A percentile compares a stretch with the other conserved stretches of the same genome.
Evolutionary conservation across 345 rosid genomes (phyloP).

Genomic region (Populus tremula): DNA sequence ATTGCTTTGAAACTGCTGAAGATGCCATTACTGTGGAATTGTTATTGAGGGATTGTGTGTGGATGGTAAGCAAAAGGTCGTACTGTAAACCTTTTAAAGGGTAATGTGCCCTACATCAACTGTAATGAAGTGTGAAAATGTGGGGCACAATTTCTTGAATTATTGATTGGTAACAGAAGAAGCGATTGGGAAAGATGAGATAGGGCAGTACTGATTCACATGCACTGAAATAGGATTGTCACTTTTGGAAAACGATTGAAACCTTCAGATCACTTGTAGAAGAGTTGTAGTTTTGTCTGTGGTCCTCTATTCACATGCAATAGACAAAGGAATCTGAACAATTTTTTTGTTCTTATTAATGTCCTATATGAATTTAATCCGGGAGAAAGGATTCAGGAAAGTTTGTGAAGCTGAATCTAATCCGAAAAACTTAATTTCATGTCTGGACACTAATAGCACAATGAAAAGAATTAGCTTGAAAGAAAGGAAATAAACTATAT

Average conservation of each 20-base stretch:
- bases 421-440: too few species aligned
- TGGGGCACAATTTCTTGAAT: neutral
- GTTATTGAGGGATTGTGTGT: neutral
- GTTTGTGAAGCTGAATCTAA: too few species aligned
- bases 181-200: neutral
- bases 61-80: neutral
- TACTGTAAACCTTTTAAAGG: neutral
- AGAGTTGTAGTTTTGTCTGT: neutral
- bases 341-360: neutral
- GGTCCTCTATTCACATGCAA: neutral
- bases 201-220: conserved; percentile 1
- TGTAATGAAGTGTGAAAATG: neutral
- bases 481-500: too few species aligned
- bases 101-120: neutral
- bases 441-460: too few species aligned
- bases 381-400: neutral
- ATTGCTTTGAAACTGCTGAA: neutral
- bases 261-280: neutral
- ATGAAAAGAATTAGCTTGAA: too few species aligned
- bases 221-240: neutral
- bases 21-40: neutral
- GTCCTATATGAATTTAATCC: neutral
- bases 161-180: neutral
- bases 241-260: neutral
- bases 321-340: neutral